A percentile compares a stretch with the other conserved stretches of the same genome.
Conservation (phyloP, 2,329 filamentous ascomycete species). For the Exophiala lecanii-corni region DNA sequence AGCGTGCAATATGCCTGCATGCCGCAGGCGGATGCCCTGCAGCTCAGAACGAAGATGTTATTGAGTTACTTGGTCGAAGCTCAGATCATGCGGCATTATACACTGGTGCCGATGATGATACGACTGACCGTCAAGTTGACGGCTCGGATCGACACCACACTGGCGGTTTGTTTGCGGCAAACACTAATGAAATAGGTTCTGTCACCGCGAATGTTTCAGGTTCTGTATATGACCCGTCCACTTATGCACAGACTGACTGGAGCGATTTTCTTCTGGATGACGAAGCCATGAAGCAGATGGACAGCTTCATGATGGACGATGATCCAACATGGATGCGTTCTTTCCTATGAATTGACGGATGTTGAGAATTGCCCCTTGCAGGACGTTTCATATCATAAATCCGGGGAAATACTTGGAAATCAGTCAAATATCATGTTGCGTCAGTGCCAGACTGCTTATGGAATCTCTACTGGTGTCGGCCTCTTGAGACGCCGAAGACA, state of each 20-base stretch:
- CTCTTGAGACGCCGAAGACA: too few relatives aligned
- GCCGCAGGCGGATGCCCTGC: background rate
- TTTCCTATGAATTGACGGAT: constrained; percentile 9
- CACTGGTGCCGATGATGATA: background rate
- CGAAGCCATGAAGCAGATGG: constrained; percentile 9
- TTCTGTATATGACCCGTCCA: constrained; percentile 9
- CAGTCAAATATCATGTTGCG: too few relatives aligned
- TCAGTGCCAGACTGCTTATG: too few relatives aligned
- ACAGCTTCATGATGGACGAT: constrained; percentile 14
- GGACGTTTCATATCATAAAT: too few relatives aligned
- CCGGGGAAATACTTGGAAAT: too few relatives aligned
- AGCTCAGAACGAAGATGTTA: background rate
- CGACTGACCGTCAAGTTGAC: background rate
- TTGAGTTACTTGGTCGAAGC: background rate
- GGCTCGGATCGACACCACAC: background rate
- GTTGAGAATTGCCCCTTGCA: too few relatives aligned
- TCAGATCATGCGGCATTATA: background rate
- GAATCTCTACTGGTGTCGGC: too few relatives aligned
- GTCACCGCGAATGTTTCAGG: background rate
- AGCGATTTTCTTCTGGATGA: constrained; percentile 8
- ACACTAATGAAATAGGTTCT: too few relatives aligned
- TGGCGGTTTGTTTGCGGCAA: background rate
- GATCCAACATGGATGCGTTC: constrained; percentile 11
- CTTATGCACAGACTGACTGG: constrained; percentile 12
- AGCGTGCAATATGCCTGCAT: constrained; percentile 27